Evolutionary conservation across 1,284 basidiomycete genomes (phyloP).

Genomic region (Leccinum solheimii): DNA sequence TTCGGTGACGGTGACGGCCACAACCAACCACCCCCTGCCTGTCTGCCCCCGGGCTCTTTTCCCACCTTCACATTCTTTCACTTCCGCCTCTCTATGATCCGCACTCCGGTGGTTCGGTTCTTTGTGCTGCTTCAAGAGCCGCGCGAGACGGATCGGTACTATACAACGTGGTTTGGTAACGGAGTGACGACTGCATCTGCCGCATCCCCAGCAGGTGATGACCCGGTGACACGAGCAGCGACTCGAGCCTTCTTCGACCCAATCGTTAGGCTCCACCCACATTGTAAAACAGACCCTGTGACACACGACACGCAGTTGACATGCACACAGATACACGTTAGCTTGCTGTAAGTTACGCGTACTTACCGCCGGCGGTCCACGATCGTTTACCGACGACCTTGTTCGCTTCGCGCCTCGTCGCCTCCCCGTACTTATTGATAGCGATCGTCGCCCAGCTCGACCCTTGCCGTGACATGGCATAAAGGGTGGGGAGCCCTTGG

Average conservation of each 20-base stretch:
- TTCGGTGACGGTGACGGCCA: background rate
- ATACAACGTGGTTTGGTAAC: background rate
- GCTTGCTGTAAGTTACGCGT: background rate
- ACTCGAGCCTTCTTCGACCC: background rate
- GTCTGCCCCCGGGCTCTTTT: background rate
- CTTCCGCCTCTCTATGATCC: constrained; percentile 3
- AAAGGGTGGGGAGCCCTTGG: background rate
- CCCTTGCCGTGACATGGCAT: background rate
- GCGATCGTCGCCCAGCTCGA: background rate
- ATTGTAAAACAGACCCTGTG: no score
- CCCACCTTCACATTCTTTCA: background rate
- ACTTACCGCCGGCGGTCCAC: background rate
- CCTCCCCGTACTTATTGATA: background rate
- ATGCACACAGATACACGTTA: background rate
- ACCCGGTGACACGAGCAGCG: background rate
- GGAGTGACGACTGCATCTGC: background rate
- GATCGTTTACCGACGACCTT: background rate
- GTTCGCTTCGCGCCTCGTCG: background rate
- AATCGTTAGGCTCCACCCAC: background rate
- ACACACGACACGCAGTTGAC: background rate
- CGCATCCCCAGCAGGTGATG: background rate
- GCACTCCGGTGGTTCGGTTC: background rate
- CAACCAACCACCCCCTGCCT: background rate
- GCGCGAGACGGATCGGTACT: background rate
- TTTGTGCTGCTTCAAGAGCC: background rate